Conservation (phyloP, 139 green algal genomes). For the Edaphochlamys debaryana region DNA sequence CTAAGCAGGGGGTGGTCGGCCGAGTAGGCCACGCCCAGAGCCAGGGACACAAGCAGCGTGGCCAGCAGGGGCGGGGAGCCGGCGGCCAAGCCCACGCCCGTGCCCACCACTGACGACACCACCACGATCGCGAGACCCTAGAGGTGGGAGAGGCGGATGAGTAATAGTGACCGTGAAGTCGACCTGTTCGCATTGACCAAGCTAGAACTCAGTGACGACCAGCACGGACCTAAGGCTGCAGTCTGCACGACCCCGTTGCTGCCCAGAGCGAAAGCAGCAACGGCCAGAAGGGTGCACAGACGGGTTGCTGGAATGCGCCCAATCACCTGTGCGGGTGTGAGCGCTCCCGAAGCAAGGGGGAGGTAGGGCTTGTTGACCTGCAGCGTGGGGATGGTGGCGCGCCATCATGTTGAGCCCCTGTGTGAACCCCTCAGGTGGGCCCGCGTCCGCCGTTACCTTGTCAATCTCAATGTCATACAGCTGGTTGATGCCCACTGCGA, state of each 20-base stretch:
- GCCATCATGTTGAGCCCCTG: too few species aligned
- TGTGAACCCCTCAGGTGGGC: too few species aligned
- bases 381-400: too few species aligned
- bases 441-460: constrained; percentile 43
- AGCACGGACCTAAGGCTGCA: too few species aligned
- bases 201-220: too few species aligned
- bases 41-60: constrained; percentile 77
- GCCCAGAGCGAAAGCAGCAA: too few species aligned
- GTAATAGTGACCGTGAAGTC: too few species aligned
- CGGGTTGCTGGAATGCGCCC: too few species aligned
- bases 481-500: constrained; percentile 92
- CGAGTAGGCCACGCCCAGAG: constrained; percentile 92
- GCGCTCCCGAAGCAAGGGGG: constrained; percentile 90
- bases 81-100: constrained; percentile 50
- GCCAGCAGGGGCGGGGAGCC: constrained; percentile 71
- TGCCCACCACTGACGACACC: constrained; percentile 15
- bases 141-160: too few species aligned
- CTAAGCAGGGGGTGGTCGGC: constrained; percentile 88
- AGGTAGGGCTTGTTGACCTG: constrained; percentile 98
- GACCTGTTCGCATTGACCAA: too few species aligned
- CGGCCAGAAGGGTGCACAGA: too few species aligned
- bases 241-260: too few species aligned
- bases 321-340: constrained; percentile 62
- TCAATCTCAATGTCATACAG: constrained; percentile 91
- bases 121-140: constrained; percentile 55